Conservation (phyloP, 2,329 filamentous ascomycete genomes). For the Penicillium sp. region DNA sequence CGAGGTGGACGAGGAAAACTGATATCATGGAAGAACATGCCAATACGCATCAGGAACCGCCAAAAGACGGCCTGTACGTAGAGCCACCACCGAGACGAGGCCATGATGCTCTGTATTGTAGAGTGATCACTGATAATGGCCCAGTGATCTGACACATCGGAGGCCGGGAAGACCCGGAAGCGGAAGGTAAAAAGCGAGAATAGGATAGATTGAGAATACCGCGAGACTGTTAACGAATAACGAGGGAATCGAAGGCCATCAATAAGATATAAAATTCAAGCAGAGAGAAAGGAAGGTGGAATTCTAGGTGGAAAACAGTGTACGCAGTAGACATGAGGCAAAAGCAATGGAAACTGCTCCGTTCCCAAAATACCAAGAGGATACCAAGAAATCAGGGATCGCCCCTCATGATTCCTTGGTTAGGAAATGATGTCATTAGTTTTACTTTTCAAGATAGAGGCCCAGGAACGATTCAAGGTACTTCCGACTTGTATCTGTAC, state of each 20-base stretch:
- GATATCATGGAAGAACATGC: conserved; percentile 64
- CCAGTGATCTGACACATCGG: neutral
- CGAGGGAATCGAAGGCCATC: neutral
- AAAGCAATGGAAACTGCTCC: too few relatives aligned
- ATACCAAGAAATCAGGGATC: conserved; percentile 10
- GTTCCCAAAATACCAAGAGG: too few relatives aligned
- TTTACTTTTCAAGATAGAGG: neutral
- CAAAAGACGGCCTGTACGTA: conserved; percentile 62
- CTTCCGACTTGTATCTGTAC: too few relatives aligned
- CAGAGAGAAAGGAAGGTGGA: neutral
- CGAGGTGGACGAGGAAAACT: conserved; percentile 58
- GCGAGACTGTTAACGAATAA: neutral
- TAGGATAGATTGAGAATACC: neutral
- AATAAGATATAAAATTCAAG: neutral
- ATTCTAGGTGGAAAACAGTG: neutral
- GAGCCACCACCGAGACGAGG: conserved; percentile 55
- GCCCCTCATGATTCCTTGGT: neutral
- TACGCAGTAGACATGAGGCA: too few relatives aligned
- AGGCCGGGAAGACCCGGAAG: conserved; percentile 1
- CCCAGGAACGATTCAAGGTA: neutral
- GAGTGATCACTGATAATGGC: neutral
- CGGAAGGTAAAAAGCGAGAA: neutral
- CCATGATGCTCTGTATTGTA: conserved; percentile 21
- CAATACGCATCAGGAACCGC: conserved; percentile 64
- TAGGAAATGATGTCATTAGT: conserved; percentile 6